These are phyloP conservation scores for Actinomortierella ambigua DNA, from an alignment of 371 early-diverging fungal genomes.

Conservation along the genomic window DNA sequence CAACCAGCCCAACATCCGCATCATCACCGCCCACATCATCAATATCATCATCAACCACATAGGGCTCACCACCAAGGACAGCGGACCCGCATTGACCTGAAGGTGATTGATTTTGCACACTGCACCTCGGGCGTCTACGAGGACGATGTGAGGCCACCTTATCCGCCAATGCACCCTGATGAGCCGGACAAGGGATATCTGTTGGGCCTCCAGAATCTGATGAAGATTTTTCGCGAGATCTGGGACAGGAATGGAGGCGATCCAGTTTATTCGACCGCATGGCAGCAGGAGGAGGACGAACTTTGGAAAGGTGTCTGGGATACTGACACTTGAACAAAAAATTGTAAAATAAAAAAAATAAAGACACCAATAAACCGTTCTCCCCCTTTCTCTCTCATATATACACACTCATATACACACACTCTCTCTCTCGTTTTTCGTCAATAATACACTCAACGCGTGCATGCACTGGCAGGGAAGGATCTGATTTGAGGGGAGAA, in stretches of 20 bases:
- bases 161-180: conserved; percentile 69
- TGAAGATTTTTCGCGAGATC: conserved; percentile 68
- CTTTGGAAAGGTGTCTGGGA: conserved; percentile 45
- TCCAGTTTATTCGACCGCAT: conserved; percentile 27
- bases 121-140: conserved; percentile 55
- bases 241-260: conserved; percentile 54
- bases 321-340: too few relatives aligned
- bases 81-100: conserved; percentile 67
- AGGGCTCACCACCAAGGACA: neutral
- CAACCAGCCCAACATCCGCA: conserved; percentile 14
- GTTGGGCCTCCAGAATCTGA: conserved; percentile 72
- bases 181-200: conserved; percentile 78
- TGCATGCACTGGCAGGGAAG: too few relatives aligned
- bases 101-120: conserved; percentile 95
- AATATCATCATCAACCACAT: neutral
- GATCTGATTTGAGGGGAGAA: too few relatives aligned
- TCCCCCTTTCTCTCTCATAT: too few relatives aligned
- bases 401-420: too few relatives aligned
- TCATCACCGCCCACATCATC: neutral
- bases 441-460: too few relatives aligned
- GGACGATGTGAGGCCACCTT: conserved; percentile 47
- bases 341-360: too few relatives aligned
- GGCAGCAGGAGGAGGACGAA: conserved; percentile 39
- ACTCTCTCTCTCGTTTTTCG: too few relatives aligned
- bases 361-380: too few relatives aligned